phyloP scores from a whole-genome alignment of 352 stramenopile genomes.

The Globisporangium carolinianum region DNA sequence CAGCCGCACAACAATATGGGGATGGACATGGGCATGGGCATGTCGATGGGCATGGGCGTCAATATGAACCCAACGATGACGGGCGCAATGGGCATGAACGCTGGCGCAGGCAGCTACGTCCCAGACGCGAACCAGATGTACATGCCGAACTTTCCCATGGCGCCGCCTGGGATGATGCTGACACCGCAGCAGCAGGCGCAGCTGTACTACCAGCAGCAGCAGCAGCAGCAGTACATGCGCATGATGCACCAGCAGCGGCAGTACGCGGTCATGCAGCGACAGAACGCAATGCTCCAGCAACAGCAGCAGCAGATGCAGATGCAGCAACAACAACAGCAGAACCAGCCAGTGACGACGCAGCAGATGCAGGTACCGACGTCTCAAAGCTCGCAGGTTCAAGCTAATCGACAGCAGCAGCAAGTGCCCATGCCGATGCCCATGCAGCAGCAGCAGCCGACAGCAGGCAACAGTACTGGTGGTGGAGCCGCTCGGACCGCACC shows the following conservation, averaged over 20 bases:
- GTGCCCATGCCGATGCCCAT: background rate
- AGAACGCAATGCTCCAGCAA: conserved; percentile 35
- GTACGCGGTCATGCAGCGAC: conserved; percentile 32
- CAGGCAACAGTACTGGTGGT: background rate
- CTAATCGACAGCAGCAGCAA: background rate
- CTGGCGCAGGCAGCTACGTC: background rate
- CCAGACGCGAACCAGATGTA: conserved; percentile 43
- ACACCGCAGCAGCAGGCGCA: conserved; percentile 39
- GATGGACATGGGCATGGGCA: conserved; percentile 24
- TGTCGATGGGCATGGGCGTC: conserved; percentile 20
- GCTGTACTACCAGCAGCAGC: conserved; percentile 69
- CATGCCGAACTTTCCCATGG: conserved; percentile 62
- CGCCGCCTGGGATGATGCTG: conserved; percentile 74
- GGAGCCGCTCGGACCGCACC: background rate
- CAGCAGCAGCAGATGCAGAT: conserved; percentile 21
- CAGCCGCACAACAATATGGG: conserved; percentile 12
- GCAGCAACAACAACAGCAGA: conserved; percentile 14
- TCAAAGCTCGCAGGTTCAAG: background rate
- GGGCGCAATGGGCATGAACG: conserved; percentile 38
- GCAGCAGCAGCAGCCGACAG: background rate
- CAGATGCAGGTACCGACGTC: background rate
- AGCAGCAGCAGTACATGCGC: conserved; percentile 79
- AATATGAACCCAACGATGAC: conserved; percentile 41
- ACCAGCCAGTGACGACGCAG: background rate
- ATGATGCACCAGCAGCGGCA: conserved; percentile 48